phyloP scores from a whole-genome alignment of 345 rosid species.

The Fremontodendron californicum region DNA sequence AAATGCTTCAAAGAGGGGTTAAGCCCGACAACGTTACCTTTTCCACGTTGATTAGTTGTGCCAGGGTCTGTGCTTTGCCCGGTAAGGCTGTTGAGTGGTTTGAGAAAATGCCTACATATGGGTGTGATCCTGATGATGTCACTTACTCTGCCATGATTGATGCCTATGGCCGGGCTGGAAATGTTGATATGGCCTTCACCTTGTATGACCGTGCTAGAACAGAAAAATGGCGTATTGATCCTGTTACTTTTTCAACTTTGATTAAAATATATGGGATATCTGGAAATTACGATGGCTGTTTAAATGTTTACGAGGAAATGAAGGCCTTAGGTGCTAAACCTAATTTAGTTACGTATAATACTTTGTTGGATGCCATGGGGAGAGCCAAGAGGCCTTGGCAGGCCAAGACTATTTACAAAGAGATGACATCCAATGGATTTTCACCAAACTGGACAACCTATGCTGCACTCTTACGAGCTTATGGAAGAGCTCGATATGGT shows the following conservation, averaged over 20 bases:
- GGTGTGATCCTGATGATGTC: conserved; percentile 64
- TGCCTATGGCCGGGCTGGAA: conserved; percentile 73
- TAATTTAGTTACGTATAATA: conserved; percentile 60
- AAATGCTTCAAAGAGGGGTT: conserved; percentile 49
- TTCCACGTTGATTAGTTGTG: conserved; percentile 56
- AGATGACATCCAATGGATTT: conserved; percentile 60
- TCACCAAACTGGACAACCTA: conserved; percentile 60
- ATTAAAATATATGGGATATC: conserved; percentile 58
- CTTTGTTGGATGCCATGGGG: conserved; percentile 84
- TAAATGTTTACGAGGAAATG: conserved; percentile 89
- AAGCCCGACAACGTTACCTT: conserved; percentile 59
- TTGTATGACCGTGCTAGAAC: conserved; percentile 91
- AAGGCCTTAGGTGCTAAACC: conserved; percentile 78
- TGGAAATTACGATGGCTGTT: conserved; percentile 85
- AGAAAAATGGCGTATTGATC: conserved; percentile 75
- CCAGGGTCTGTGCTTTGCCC: conserved; percentile 56
- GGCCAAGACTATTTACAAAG: conserved; percentile 61
- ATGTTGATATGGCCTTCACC: conserved; percentile 66
- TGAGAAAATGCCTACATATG: conserved; percentile 70
- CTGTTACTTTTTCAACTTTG: conserved; percentile 60
- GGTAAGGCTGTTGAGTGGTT: conserved; percentile 79
- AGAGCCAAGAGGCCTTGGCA: conserved; percentile 97
- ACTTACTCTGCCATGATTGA: conserved; percentile 74
- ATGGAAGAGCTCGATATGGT: conserved; percentile 73
- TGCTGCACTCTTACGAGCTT: conserved; percentile 74